phyloP scores from a whole-genome alignment of 2,329 filamentous ascomycete species.

The Dactylella cylindrospora region DNA sequence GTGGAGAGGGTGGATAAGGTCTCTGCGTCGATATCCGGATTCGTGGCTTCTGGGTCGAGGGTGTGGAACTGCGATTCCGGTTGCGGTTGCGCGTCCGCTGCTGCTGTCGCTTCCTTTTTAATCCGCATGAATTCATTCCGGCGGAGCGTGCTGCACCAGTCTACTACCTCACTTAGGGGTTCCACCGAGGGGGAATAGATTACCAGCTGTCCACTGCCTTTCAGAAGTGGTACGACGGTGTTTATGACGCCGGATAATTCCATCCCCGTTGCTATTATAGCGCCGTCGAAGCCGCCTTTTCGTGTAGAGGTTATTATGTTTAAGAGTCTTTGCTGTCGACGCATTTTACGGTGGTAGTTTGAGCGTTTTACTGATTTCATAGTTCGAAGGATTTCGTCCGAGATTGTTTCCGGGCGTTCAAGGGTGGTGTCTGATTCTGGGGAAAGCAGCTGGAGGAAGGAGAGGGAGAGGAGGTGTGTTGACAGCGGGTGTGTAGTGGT shows the following conservation, averaged over 20 bases:
- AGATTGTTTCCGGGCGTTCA: conserved; percentile 63
- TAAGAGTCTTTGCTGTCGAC: conserved; percentile 73
- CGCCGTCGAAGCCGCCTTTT: conserved; percentile 75
- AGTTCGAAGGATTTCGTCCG: conserved; percentile 63
- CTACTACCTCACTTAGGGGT: conserved; percentile 72
- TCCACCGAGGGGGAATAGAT: conserved; percentile 83
- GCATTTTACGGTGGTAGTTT: conserved; percentile 83
- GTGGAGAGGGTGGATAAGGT: conserved; percentile 13
- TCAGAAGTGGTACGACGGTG: conserved; percentile 74
- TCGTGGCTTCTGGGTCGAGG: conserved; percentile 56
- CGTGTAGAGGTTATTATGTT: conserved; percentile 73
- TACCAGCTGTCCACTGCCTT: conserved; percentile 79
- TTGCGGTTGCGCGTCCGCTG: not conserved
- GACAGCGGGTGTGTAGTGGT: conserved; percentile 72
- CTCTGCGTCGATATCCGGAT: conserved; percentile 46
- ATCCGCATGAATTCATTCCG: conserved; percentile 70
- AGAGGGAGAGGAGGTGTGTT: conserved; percentile 77
- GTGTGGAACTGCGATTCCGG: conserved; percentile 10
- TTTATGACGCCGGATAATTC: conserved; percentile 74
- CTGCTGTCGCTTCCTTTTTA: conserved; percentile 29
- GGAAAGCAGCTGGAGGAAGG: conserved; percentile 86
- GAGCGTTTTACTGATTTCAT: conserved; percentile 82
- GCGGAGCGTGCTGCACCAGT: conserved; percentile 79
- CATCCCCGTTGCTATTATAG: conserved; percentile 80
- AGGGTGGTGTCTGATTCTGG: conserved; percentile 76